Conservation (phyloP, 176 grass and related monocot species). For the Puya raimondii region DNA sequence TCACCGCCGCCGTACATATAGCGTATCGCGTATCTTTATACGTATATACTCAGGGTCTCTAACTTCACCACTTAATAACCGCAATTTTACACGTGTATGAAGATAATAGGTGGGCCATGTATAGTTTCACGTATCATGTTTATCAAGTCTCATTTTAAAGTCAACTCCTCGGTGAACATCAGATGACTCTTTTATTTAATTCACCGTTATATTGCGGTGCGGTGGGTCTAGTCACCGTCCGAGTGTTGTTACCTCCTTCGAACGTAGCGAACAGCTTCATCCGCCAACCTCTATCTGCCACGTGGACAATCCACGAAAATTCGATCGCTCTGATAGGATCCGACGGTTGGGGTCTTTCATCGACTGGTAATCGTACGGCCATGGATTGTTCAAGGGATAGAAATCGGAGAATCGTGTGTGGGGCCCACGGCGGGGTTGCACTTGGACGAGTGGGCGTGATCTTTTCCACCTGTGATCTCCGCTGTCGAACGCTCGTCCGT, state of each 20-base stretch:
- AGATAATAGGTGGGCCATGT: not conserved
- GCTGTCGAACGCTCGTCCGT: too few relatives aligned
- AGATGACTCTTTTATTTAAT: not conserved
- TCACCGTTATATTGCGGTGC: not conserved
- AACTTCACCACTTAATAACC: not conserved
- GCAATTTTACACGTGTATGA: not conserved
- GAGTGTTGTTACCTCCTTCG: not conserved
- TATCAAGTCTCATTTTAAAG: not conserved
- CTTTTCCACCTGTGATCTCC: too few relatives aligned
- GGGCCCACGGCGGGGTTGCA: too few relatives aligned
- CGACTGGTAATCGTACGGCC: not conserved
- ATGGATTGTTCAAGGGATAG: not conserved
- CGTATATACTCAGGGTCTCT: not conserved
- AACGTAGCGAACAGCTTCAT: not conserved
- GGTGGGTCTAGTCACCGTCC: not conserved
- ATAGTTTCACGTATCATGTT: not conserved
- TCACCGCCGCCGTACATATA: not conserved
- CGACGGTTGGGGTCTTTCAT: not conserved
- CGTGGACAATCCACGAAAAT: not conserved
- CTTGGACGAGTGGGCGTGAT: too few relatives aligned
- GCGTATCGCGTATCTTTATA: not conserved
- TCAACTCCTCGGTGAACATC: not conserved
- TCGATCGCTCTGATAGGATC: not conserved
- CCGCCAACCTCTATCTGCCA: too few relatives aligned
- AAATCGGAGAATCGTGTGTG: not conserved